These are phyloP conservation scores for Salvia miltiorrhiza DNA, from an alignment of 257 asterid genomes.

Conservation along the genomic window DNA sequence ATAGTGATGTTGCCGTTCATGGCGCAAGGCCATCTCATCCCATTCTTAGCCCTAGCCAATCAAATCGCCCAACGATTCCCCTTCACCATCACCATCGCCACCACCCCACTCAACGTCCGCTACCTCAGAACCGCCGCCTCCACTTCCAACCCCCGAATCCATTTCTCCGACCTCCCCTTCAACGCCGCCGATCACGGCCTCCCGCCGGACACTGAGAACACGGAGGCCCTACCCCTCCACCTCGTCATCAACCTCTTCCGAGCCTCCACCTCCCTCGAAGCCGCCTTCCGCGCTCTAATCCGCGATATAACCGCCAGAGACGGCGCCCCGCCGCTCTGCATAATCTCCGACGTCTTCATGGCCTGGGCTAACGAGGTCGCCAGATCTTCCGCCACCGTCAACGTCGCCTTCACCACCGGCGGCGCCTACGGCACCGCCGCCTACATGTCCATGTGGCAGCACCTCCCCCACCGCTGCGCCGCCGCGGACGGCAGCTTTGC, in stretches of 20 bases:
- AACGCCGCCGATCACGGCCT: constrained; percentile 49
- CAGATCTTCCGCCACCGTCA: constrained; percentile 35
- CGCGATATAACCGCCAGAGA: constrained; percentile 26
- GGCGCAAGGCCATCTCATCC: constrained; percentile 75
- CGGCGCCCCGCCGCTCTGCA: constrained; percentile 67
- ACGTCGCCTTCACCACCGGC: constrained; percentile 62
- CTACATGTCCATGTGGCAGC: constrained; percentile 61
- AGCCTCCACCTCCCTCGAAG: constrained; percentile 46
- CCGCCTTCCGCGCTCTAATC: constrained; percentile 39
- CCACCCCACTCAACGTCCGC: constrained; percentile 55
- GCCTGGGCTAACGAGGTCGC: constrained; percentile 82
- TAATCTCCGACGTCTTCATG: constrained; percentile 69
- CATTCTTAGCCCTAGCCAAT: constrained; percentile 55
- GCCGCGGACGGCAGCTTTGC: background rate
- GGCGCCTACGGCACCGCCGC: constrained; percentile 92
- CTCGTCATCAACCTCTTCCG: constrained; percentile 38
- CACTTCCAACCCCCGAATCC: constrained; percentile 30
- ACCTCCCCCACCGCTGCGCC: constrained; percentile 63
- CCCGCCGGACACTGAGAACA: constrained; percentile 74
- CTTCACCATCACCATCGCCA: constrained; percentile 53
- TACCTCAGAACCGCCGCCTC: constrained; percentile 46
- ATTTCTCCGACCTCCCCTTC: constrained; percentile 51
- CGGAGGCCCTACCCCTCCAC: constrained; percentile 55
- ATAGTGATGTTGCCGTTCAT: constrained; percentile 63
- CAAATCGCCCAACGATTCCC: constrained; percentile 29